Evolutionary conservation across 2,329 filamentous ascomycete species (phyloP).

Genomic region (Pseudocercospora fijiensis): DNA sequence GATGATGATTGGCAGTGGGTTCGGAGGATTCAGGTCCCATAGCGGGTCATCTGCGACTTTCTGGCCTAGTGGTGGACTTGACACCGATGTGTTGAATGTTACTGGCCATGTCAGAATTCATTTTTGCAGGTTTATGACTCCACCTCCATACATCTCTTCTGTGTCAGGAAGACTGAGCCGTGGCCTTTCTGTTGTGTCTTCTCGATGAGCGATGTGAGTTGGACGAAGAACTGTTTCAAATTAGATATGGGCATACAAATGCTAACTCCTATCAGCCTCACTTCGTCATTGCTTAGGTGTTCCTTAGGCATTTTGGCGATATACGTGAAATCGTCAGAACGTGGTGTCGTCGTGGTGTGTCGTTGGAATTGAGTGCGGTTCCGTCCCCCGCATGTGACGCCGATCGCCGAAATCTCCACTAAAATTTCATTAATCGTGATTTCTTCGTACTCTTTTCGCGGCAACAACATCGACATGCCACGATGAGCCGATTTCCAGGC

Average conservation of each 20-base stretch:
- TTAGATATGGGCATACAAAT: neutral
- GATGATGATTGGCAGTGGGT: constrained; percentile 71
- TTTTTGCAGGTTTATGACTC: neutral
- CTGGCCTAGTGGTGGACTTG: constrained; percentile 38
- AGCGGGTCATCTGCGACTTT: constrained; percentile 54
- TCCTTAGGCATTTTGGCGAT: constrained; percentile 44
- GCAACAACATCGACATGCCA: neutral
- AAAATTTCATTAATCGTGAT: neutral
- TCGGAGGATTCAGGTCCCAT: constrained; percentile 59
- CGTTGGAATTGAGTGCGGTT: constrained; percentile 8
- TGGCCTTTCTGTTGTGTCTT: constrained; percentile 66
- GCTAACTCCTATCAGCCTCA: constrained; percentile 31
- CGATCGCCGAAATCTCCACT: constrained; percentile 1
- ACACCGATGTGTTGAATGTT: constrained; percentile 45
- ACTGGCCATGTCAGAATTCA: constrained; percentile 32
- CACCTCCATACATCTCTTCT: constrained; percentile 65
- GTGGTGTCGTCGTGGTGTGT: neutral
- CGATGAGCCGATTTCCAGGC: constrained; percentile 34
- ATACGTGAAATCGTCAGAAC: neutral
- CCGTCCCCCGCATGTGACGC: neutral
- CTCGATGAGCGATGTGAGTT: constrained; percentile 67
- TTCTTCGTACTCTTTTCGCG: neutral
- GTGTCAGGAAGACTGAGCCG: constrained; percentile 70
- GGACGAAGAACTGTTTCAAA: constrained; percentile 67
- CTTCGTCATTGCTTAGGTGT: constrained; percentile 63